Base-by-base conservation (phyloP, 805 yeast genomes). In the Yamadazyma tumulicola region DNA sequence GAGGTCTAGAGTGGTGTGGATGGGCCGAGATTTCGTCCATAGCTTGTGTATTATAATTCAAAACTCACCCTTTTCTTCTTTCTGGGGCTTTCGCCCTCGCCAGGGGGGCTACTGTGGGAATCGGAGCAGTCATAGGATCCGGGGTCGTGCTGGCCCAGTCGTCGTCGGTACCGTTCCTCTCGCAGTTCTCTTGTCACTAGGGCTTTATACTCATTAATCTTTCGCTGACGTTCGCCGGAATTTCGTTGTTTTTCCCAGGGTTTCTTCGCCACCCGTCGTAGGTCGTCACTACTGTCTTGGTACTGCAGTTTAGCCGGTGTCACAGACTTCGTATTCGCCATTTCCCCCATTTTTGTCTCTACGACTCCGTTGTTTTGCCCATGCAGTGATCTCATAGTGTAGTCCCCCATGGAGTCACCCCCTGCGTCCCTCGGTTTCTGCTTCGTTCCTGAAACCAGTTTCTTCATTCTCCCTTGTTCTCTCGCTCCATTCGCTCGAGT, bases 51-150 rank as follows among this genome's bases (percentile, higher is more conserved):
- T 31, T 32, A 37, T 13, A 33, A 29, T 16, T 46, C 41, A 29
- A 61, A 60, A 27, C 51, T 53, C 8, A 60, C 64, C 24, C 52
- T 41, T 35, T 57, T 57, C 37, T 47, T 51, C 42, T 53, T 52
- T 20, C 32, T 39, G 6, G 54, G 48, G 22, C 46, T 38, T 14
- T 32, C 41, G 10, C 29, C 38, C 10, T 29, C 34, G 4, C 37
- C 42, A 5, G 19, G 22, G 27, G n/a, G 16, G 27, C 27, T 24
- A n/a, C 11, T 9, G n/a, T 5, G 19, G 30, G 16, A 19, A 7
- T 19, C 19, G 8, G 5, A 11, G 8, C 7, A 12, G 8, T 24
- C 27, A 8, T 8, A 7, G n/a, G n/a, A n/a, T n/a, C n/a, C n/a
- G n/a, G n/a, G n/a, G n/a, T n/a, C 18, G 5, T 15, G 6, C n/a